phyloP scores from a whole-genome alignment of 2,329 filamentous ascomycete species.

The Sporothrix inflata region DNA sequence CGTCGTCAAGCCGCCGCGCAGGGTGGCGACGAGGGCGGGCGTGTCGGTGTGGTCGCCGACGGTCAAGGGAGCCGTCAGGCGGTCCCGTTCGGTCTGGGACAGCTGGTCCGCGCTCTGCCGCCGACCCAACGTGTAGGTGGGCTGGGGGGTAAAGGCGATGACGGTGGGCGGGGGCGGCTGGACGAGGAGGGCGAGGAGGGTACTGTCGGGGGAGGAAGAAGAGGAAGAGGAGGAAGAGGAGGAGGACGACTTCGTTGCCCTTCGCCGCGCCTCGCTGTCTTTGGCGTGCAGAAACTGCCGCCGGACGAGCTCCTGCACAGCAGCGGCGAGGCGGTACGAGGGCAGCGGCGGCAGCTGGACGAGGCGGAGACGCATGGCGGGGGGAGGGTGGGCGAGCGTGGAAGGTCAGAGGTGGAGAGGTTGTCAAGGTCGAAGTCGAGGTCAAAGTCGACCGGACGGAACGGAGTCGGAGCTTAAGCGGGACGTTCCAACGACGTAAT shows the following conservation, averaged over 20 bases:
- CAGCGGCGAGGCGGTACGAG: slow-evolving; percentile 45
- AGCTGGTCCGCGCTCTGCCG: slow-evolving; percentile 64
- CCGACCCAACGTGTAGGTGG: slow-evolving; percentile 88
- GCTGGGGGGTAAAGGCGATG: slow-evolving; percentile 78
- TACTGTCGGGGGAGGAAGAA: background rate
- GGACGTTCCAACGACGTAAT: too few species aligned
- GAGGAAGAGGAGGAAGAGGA: too few species aligned
- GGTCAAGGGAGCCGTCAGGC: slow-evolving; percentile 49
- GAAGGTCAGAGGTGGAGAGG: background rate
- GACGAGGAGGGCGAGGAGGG: slow-evolving; percentile 29
- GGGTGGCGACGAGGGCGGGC: slow-evolving; percentile 69
- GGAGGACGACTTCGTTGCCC: background rate
- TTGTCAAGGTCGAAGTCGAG: background rate
- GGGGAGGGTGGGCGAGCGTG: background rate
- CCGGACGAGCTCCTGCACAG: slow-evolving; percentile 46
- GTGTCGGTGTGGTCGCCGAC: slow-evolving; percentile 41
- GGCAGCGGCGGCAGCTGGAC: slow-evolving; percentile 44
- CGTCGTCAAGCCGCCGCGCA: slow-evolving; percentile 88
- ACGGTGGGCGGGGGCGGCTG: slow-evolving; percentile 67
- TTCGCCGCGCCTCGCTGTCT: slow-evolving; percentile 31
- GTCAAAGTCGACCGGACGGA: background rate
- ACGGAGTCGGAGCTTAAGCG: too few species aligned
- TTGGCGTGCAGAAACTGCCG: slow-evolving; percentile 64
- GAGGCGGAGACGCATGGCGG: slow-evolving; percentile 43
- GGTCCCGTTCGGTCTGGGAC: slow-evolving; percentile 48